phyloP scores from a whole-genome alignment of 2,329 filamentous ascomycete species.

The Chrysosporium keratinophilum region DNA sequence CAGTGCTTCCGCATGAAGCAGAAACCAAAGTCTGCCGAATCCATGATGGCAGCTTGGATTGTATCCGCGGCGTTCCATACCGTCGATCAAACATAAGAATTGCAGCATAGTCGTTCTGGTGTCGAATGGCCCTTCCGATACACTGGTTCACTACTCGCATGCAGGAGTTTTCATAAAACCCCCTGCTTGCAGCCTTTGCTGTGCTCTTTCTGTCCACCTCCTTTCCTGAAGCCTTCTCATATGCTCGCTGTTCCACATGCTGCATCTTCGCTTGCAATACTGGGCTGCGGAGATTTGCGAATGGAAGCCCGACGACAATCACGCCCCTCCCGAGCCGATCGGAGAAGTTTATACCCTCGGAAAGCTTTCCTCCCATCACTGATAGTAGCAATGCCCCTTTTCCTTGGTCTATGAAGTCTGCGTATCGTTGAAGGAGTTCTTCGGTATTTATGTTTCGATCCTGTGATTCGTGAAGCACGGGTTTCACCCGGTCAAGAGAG shows the following conservation, averaged over 20 bases:
- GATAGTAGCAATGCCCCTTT: conserved; percentile 73
- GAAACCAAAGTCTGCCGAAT: conserved; percentile 58
- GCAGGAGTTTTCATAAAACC: conserved; percentile 88
- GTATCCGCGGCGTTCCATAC: conserved; percentile 64
- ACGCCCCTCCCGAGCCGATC: conserved; percentile 82
- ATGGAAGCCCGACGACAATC: conserved; percentile 82
- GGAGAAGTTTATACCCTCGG: conserved; percentile 96
- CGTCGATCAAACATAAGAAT: conserved; percentile 77
- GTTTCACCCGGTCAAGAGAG: conserved; percentile 27
- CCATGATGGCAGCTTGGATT: conserved; percentile 76
- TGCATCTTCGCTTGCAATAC: conserved; percentile 90
- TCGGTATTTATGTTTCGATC: conserved; percentile 44
- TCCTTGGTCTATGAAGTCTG: conserved; percentile 50
- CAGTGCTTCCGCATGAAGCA: neutral
- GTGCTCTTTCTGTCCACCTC: conserved; percentile 25
- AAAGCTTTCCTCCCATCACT: conserved; percentile 88
- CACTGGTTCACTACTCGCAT: conserved; percentile 97
- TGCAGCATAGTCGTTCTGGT: conserved; percentile 77
- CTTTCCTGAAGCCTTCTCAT: conserved; percentile 20
- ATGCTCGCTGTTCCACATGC: conserved; percentile 61
- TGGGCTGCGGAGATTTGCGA: conserved; percentile 76
- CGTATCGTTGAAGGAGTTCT: conserved; percentile 63
- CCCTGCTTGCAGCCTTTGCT: conserved; percentile 48
- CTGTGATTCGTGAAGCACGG: conserved; percentile 47
- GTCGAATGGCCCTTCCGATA: conserved; percentile 83